Base-by-base conservation (phyloP, 2,329 filamentous ascomycete genomes). In the Alternaria sp. region DNA sequence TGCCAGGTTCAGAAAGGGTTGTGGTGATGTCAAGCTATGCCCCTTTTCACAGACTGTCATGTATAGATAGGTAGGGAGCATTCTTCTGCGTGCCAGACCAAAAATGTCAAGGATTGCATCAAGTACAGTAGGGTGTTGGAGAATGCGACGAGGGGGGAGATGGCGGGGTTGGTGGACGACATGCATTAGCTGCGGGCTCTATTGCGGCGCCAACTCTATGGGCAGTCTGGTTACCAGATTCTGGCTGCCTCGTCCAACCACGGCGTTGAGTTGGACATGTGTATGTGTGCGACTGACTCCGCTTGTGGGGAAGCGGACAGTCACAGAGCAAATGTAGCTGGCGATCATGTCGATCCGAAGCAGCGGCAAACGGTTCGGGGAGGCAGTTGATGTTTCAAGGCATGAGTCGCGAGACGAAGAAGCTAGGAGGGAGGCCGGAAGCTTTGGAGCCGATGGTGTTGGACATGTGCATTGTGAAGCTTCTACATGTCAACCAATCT, bases 311-410 rank as follows among this genome's bases (percentile, higher is more conserved):
- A 31, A 36, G 46, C 46, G 46, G 24, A 28, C 34, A 50, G 46
- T 31, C 34, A 17, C 21, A 50, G 33, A 21, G 33, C 46, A 9
- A 28, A 9, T n/a, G 46, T 26, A 17, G 46, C 46, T 36, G 46
- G 46, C 46, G 46, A 50, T 37, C 31, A 50, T 50, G 46, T 13
- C 46, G 46, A 50, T 50, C 46, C 17, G 33, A 29, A 23, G 33
- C 29, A 34, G 45, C 45, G 29, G 17, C n/a, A 8, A 17, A 49
- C 10, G 29, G 45, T 36, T 49, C 17, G 45, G 42, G 26, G 24
- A 45, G 28, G 34, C 34, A 17, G 34, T 37, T 37, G 34, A 37
- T 37, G 34, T 28, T 28, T 28, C 26, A 37, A 14, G 34, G 11
- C 5, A 9, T 37, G 34, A 37, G 34, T 37, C n/a, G 34, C 13